Percentiles rank a stretch among this genome's conserved stretches.
Evolutionary conservation across 345 rosid species (phyloP).

Genomic region (Clarkia xantiana): DNA sequence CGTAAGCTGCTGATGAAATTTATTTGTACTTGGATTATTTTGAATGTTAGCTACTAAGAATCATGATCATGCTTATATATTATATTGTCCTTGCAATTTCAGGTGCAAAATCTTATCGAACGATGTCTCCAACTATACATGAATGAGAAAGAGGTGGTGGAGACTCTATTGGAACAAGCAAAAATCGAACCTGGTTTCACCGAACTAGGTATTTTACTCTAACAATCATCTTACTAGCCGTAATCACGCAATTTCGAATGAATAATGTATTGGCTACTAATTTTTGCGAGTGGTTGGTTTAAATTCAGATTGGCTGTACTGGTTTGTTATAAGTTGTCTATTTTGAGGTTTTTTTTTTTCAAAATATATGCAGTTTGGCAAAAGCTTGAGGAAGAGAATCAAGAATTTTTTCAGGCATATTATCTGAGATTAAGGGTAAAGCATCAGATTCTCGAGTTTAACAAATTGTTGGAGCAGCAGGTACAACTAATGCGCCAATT

Average conservation of each 20-base stretch:
- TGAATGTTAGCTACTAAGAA: background rate
- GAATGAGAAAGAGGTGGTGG: constrained; percentile 89
- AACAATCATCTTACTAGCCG: background rate
- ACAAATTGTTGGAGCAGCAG: constrained; percentile 88
- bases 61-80: background rate
- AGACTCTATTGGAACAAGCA: constrained; percentile 68
- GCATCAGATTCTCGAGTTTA: constrained; percentile 83
- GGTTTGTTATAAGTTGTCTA: constrained; percentile 5
- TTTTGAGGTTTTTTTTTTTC: too few species aligned
- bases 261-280: too few species aligned
- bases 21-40: background rate
- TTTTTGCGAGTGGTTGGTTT: too few species aligned
- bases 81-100: constrained; percentile 2
- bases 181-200: constrained; percentile 97
- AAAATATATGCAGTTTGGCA: constrained; percentile 79
- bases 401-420: constrained; percentile 84
- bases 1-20: constrained; percentile 27
- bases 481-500: constrained; percentile 69
- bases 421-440: constrained; percentile 79
- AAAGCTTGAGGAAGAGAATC: constrained; percentile 97
- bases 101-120: constrained; percentile 96
- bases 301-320: too few species aligned
- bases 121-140: constrained; percentile 91
- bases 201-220: constrained; percentile 58
- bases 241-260: too few species aligned